These are phyloP conservation scores for Novymonas esmeraldas DNA, from an alignment of 208 protist genomes.

Conservation along the genomic window DNA sequence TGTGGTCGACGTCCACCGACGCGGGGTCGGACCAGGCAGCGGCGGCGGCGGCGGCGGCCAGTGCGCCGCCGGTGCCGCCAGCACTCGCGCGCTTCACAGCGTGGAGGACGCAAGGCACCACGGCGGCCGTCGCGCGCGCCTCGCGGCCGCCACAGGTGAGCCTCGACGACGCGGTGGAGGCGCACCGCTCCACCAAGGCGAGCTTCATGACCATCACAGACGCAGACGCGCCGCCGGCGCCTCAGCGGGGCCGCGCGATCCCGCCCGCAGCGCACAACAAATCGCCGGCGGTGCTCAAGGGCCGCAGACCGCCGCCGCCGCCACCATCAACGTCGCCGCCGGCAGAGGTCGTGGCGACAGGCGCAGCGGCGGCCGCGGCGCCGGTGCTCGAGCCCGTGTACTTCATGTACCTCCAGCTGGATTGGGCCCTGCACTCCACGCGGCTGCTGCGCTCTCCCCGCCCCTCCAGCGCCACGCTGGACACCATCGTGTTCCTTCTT, in stretches of 20 bases:
- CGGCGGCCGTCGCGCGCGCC: no score
- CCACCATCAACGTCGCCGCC: neutral
- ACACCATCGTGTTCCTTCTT: slow-evolving; percentile 66
- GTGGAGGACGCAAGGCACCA: no score
- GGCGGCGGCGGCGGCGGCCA: no score
- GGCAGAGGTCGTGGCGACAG: no score
- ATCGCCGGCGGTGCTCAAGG: neutral
- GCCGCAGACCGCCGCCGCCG: neutral
- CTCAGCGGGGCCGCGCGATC: neutral
- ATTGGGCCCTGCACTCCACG: slow-evolving; percentile 81
- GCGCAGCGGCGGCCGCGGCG: neutral
- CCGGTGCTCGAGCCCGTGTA: slow-evolving; percentile 22
- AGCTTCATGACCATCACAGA: neutral
- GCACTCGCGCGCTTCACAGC: no score
- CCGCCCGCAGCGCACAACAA: neutral
- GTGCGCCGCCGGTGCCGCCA: no score
- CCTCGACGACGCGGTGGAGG: neutral
- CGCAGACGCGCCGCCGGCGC: neutral
- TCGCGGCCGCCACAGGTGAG: no score
- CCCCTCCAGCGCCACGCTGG: slow-evolving; percentile 62
- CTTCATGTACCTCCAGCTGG: slow-evolving; percentile 66
- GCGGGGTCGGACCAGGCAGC: no score
- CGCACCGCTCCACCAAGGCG: neutral
- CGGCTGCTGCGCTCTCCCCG: slow-evolving; percentile 63
- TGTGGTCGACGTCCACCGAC: no score